Percentiles rank a stretch among this genome's conserved stretches.
These are phyloP conservation scores for Sphaerulina musiva DNA, from an alignment of 2,329 filamentous ascomycete species.

Conservation along the genomic window DNA sequence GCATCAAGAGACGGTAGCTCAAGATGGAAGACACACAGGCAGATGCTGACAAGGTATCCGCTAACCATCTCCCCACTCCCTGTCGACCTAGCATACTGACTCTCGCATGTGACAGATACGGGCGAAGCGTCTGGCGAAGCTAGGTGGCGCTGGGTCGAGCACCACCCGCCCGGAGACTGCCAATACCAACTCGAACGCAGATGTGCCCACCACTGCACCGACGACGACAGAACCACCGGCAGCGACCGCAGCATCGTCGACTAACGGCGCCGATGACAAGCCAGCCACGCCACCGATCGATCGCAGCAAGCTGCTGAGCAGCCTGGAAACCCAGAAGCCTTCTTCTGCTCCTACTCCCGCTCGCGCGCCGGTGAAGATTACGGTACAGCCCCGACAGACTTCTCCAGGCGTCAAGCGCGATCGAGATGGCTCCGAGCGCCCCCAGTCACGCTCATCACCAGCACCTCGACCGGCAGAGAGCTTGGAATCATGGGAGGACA, in stretches of 20 bases:
- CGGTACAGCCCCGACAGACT: constrained; percentile 26
- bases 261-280: constrained; percentile 12
- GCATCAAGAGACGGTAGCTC: background rate
- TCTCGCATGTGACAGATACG: constrained; percentile 48
- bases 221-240: constrained; percentile 9
- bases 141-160: constrained; percentile 38
- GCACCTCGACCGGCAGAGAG: constrained; percentile 39
- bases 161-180: constrained; percentile 22
- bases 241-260: constrained; percentile 4
- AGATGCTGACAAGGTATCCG: constrained; percentile 44
- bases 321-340: constrained; percentile 29
- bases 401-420: constrained; percentile 34
- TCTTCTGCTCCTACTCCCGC: background rate
- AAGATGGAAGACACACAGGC: constrained; percentile 30
- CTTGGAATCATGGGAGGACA: constrained; percentile 56
- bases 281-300: constrained; percentile 11
- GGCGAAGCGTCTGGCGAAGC: constrained; percentile 60
- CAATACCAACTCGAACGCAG: constrained; percentile 6
- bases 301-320: constrained; percentile 23
- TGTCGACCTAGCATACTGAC: constrained; percentile 1
- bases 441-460: constrained; percentile 20
- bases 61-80: background rate
- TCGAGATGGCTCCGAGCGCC: constrained; percentile 32
- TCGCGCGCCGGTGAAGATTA: constrained; percentile 32
- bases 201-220: constrained; percentile 15